Evolutionary conservation across 2,329 filamentous ascomycete species (phyloP).

Genomic region (Diaporthe batatas): DNA sequence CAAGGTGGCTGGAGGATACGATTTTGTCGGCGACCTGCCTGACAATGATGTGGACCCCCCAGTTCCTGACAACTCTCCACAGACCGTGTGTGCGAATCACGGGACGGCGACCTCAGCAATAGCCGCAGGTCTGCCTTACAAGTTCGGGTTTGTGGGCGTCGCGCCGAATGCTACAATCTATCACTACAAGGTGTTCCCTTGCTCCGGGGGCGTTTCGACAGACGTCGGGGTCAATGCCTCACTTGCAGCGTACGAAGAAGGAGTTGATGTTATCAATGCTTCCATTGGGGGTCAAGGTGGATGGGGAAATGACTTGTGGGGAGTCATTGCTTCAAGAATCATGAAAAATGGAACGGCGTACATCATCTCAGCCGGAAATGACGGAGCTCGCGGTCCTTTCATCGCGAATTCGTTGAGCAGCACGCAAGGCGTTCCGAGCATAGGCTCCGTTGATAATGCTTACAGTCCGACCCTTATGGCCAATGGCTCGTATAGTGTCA

Average conservation of each 20-base stretch:
- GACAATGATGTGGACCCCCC: conserved; percentile 22
- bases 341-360: conserved; percentile 25
- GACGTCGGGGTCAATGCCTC: conserved; percentile 34
- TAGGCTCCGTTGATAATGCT: conserved; percentile 33
- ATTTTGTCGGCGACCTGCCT: conserved; percentile 26
- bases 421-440: conserved; percentile 28
- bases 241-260: conserved; percentile 28
- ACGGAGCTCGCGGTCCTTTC: conserved; percentile 22
- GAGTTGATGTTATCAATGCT: conserved; percentile 34
- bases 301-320: conserved; percentile 34
- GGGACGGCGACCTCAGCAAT: conserved; percentile 32
- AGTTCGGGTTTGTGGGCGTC: conserved; percentile 26
- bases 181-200: conserved; percentile 34
- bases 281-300: conserved; percentile 30
- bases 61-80: conserved; percentile 19
- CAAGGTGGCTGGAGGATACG: conserved; percentile 27
- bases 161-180: conserved; percentile 25
- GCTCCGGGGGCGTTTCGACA: conserved; percentile 14
- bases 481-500: conserved; percentile 27
- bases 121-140: conserved; percentile 28
- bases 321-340: conserved; percentile 20
- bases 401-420: conserved; percentile 29
- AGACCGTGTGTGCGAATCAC: conserved; percentile 26
- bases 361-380: conserved; percentile 32
- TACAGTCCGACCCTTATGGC: conserved; percentile 28